Percentiles rank a stretch among this genome's conserved stretches.
Conservation (phyloP, 2,329 filamentous ascomycete species). For the Pyrenophora graminea region DNA sequence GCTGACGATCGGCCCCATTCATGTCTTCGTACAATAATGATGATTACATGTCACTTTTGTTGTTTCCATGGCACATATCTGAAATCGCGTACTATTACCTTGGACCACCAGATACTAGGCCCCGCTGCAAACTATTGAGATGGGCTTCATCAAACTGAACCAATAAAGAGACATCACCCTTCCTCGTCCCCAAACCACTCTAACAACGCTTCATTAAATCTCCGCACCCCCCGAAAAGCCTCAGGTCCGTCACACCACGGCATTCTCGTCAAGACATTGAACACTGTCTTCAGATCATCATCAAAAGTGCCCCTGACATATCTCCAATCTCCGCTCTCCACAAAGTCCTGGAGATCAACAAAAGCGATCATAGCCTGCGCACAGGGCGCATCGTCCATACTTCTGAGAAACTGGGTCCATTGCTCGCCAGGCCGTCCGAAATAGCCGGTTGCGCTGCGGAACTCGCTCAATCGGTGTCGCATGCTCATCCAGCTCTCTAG, state of each 20-base stretch:
- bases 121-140: too few relatives aligned
- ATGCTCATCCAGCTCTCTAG: slow-evolving; percentile 16
- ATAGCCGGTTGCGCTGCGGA: slow-evolving; percentile 9
- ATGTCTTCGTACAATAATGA: too few relatives aligned
- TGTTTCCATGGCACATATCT: too few relatives aligned
- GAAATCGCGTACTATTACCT: too few relatives aligned
- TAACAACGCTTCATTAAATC: slow-evolving; percentile 14
- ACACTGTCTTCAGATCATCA: slow-evolving; percentile 14
- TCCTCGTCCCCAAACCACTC: slow-evolving; percentile 11
- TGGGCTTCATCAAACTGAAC: too few relatives aligned
- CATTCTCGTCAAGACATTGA: slow-evolving; percentile 15
- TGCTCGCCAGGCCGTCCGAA: slow-evolving; percentile 8
- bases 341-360: slow-evolving; percentile 4
- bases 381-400: slow-evolving; percentile 1
- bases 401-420: slow-evolving; percentile 14
- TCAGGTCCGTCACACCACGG: slow-evolving; percentile 14
- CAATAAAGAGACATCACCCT: background rate
- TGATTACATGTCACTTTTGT: too few relatives aligned
- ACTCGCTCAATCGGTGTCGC: slow-evolving; percentile 8
- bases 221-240: slow-evolving; percentile 9
- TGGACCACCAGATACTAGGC: too few relatives aligned
- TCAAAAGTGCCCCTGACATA: slow-evolving; percentile 4
- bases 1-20: too few relatives aligned
- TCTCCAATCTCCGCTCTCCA: background rate
- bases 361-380: slow-evolving; percentile 15